These are phyloP conservation scores for Geotrichum fermentans DNA, from an alignment of 1,139 yeast genomes.

Conservation along the genomic window DNA sequence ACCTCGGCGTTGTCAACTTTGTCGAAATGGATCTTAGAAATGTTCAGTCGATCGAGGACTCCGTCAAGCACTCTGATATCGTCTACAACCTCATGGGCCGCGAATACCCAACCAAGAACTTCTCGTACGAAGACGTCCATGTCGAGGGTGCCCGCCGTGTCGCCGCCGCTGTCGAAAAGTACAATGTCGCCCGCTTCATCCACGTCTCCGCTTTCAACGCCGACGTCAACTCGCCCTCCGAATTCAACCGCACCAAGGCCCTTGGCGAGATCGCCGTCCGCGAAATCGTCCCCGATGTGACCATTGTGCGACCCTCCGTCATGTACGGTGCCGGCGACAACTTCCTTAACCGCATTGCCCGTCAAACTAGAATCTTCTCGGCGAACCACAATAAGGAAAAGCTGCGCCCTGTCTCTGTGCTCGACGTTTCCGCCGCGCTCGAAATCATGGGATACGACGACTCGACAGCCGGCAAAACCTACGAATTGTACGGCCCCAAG, in stretches of 20 bases:
- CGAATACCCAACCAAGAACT: constrained; percentile 73
- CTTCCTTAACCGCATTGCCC: constrained; percentile 60
- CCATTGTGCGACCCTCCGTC: constrained; percentile 83
- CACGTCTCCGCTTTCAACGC: constrained; percentile 84
- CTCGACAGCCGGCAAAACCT: constrained; percentile 70
- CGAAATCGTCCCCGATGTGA: constrained; percentile 65
- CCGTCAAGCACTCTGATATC: constrained; percentile 77
- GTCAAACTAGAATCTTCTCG: constrained; percentile 51
- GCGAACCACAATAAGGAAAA: constrained; percentile 62
- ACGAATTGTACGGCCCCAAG: constrained; percentile 72
- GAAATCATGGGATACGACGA: constrained; percentile 80
- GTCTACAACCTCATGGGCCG: constrained; percentile 79
- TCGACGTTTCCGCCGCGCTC: constrained; percentile 74
- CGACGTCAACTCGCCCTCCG: constrained; percentile 59
- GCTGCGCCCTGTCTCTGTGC: constrained; percentile 68
- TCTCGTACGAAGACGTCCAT: constrained; percentile 76
- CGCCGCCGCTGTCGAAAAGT: constrained; percentile 66
- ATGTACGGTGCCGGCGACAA: constrained; percentile 74
- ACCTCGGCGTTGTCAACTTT: constrained; percentile 80
- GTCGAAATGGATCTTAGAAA: constrained; percentile 82
- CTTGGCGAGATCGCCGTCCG: constrained; percentile 68
- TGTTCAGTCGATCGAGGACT: constrained; percentile 66
- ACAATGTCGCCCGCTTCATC: constrained; percentile 67
- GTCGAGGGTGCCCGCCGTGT: constrained; percentile 75
- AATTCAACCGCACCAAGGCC: constrained; percentile 76